Base-by-base conservation (phyloP, 345 rosid genomes). In the Arabidopsis arenosa region DNA sequence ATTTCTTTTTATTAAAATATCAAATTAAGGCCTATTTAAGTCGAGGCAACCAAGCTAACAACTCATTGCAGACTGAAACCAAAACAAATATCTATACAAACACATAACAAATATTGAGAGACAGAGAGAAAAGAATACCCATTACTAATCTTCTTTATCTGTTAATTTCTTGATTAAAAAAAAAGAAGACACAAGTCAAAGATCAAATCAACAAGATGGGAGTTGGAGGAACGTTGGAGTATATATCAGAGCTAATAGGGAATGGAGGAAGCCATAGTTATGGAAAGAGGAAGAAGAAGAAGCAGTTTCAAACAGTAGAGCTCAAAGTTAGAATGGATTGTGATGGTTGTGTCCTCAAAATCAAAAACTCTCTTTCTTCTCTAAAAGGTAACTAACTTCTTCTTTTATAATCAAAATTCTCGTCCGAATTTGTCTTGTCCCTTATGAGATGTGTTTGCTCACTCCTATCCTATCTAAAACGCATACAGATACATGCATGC, bases 261-360 rank as follows among this genome's bases (percentile, higher is more conserved):
- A 71, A 35, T 33, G 70, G 81, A 78, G 80, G 86, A 75, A 84
- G 89, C 56, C 52, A 75, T 58, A 80, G 85, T 61, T 84, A 87
- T 73, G 84, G 86, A 21, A 76, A 84, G 74, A 84, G 78, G 76
- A 82, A 85, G 89, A 86, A 77, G 85, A 83, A 59, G 87, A 88
- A 87, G 80, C 97, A 85, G 47, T 67, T 84, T 52, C 99, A 90
- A 73, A 90, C 93, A 1, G 94, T 92, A 17, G 99, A 95, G 77
- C 89, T 95, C 23, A 95, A 95, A 85, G 90, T 95, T 59, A 88
- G 91, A 72, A 95, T 95, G 97, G 99, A 95, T 71, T 95, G 99
- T 82, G 99, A 92, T 88, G 99, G 99, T 57, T 95, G 99, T 75
- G 99, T 86, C 76, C 98, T 90, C 59, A 95, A 95, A 81, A 87